Evolutionary conservation across 2,329 filamentous ascomycete genomes (phyloP), one percentile per base, ranked within the genome.

Genomic region (Exophiala sp.): DNA sequence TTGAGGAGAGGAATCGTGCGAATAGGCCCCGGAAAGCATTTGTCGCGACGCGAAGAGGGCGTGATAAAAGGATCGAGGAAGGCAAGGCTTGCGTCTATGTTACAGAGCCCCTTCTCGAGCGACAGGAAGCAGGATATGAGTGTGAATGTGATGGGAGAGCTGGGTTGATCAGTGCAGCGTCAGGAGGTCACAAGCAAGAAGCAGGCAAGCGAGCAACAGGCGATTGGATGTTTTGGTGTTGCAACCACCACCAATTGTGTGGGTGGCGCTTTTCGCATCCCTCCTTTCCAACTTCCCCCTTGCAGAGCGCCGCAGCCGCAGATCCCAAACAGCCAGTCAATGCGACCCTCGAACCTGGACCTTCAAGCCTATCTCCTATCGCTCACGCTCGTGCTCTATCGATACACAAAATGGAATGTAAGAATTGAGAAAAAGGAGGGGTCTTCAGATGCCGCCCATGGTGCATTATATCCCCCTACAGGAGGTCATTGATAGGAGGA

Each of bases 101-200:
- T 51, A 48, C 44, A 52, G 35, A 51, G 52, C 48, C 45, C 43
- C 52, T 46, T 23, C 27, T 32, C 6, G 45, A 41, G 34, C 16
- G 34, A 37, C 8, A 19, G 34, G 3, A 39, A 38, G 21, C 35
- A 47, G 35, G 46, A 46, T 46, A 30, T 37, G 37, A 56, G 40
- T 30, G 43, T 42, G 14, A 48, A 46, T 18, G 43, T 45, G 46
- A 39, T 41, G 38, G 27, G 32, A 41, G 45, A 42, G 30, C 24
- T 43, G 40, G 34, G 24, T 29, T 32, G 27, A n/a, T 10, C 7
- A 48, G 9, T 42, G 44, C 50, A 45, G 50, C 32, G 51, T 52
- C 50, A 53, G 55, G 55, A 57, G 55, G 55, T 57, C 55, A 55
- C 52, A 55, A 48, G 43, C 41, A 22, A 24, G 24, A 13, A 21